These are phyloP conservation scores for Laguncularia racemosa DNA, from an alignment of 345 rosid genomes.

Conservation along the genomic window DNA sequence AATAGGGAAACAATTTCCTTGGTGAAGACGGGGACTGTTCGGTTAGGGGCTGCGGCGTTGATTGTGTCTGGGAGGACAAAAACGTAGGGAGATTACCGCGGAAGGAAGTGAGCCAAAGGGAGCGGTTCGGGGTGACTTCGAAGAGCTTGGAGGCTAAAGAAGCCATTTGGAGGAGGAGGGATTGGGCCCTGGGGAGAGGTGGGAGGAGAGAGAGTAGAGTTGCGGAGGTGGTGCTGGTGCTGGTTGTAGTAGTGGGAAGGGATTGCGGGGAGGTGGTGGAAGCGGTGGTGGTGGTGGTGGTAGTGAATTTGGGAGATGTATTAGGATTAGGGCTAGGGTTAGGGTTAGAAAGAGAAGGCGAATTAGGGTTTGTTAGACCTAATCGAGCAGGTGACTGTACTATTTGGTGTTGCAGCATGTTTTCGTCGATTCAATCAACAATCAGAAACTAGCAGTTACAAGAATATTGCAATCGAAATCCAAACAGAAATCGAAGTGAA, in stretches of 20 bases:
- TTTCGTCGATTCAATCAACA: too few relatives aligned
- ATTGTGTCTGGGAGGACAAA: conserved; percentile 47
- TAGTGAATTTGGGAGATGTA: conserved; percentile 19
- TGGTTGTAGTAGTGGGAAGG: conserved; percentile 16
- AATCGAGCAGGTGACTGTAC: conserved; percentile 85
- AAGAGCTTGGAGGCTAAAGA: conserved; percentile 62
- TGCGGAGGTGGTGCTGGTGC: conserved; percentile 36
- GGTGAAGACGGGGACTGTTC: conserved; percentile 52
- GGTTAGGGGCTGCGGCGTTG: conserved; percentile 37
- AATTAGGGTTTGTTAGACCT: conserved; percentile 67
- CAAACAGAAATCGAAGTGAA: too few relatives aligned
- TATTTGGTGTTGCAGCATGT: conserved; percentile 77
- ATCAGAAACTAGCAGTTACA: too few relatives aligned
- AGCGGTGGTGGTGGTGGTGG: conserved; percentile 16
- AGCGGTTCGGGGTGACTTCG: conserved; percentile 71
- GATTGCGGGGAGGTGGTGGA: conserved; percentile 27
- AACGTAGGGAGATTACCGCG: conserved; percentile 79
- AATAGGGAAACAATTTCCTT: conserved; percentile 63
- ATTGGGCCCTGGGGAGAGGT: conserved; percentile 76
- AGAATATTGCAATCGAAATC: too few relatives aligned
- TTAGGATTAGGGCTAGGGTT: conserved; percentile 48
- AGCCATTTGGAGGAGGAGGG: conserved; percentile 81
- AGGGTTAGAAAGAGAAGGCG: conserved; percentile 64
- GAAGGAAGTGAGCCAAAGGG: conserved; percentile 65
- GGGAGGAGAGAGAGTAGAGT: conserved; percentile 82